These are phyloP conservation scores for Podospora conica DNA, from an alignment of 495 filamentous ascomycete species.

Conservation along the genomic window DNA sequence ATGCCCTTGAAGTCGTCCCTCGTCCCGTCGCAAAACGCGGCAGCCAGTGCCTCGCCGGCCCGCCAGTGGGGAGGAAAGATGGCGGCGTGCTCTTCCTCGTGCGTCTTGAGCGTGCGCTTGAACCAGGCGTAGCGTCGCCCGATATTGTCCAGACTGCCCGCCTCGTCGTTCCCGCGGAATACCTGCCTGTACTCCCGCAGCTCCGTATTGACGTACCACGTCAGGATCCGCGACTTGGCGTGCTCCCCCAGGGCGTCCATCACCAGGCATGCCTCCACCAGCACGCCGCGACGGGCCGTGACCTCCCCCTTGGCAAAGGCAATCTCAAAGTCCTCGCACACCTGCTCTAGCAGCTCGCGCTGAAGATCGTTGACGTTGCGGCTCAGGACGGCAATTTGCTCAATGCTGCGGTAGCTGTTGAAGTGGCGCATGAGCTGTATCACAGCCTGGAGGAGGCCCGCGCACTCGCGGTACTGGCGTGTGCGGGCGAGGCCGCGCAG, in stretches of 20 bases:
- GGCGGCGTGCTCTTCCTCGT: slow-evolving; percentile 84
- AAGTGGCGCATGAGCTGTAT: slow-evolving; percentile 98
- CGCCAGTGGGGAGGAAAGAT: slow-evolving; percentile 88
- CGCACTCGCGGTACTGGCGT: slow-evolving; percentile 93
- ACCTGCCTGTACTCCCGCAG: slow-evolving; percentile 92
- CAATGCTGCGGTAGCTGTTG: slow-evolving; percentile 94
- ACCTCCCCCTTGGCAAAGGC: slow-evolving; percentile 89
- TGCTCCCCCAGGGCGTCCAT: slow-evolving; percentile 94
- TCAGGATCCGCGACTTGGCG: slow-evolving; percentile 74
- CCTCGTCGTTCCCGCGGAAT: slow-evolving; percentile 93
- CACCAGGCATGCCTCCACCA: slow-evolving; percentile 83
- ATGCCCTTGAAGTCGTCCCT: slow-evolving; percentile 94
- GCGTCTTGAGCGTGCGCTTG: slow-evolving; percentile 88
- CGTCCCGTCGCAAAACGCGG: slow-evolving; percentile 90
- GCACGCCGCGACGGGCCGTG: slow-evolving; percentile 56
- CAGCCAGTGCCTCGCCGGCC: slow-evolving; percentile 85
- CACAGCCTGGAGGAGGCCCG: slow-evolving; percentile 89
- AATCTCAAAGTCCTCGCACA: slow-evolving; percentile 97
- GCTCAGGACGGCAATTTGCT: slow-evolving; percentile 92
- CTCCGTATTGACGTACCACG: slow-evolving; percentile 98
- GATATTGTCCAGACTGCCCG: slow-evolving; percentile 95
- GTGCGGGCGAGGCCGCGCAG: slow-evolving; percentile 75
- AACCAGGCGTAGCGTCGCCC: slow-evolving; percentile 94
- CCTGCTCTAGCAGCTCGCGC: slow-evolving; percentile 87
- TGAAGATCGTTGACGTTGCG: slow-evolving; percentile 93